Base-by-base conservation (phyloP, 2,329 filamentous ascomycete species). In the Stemphylium lycopersici region DNA sequence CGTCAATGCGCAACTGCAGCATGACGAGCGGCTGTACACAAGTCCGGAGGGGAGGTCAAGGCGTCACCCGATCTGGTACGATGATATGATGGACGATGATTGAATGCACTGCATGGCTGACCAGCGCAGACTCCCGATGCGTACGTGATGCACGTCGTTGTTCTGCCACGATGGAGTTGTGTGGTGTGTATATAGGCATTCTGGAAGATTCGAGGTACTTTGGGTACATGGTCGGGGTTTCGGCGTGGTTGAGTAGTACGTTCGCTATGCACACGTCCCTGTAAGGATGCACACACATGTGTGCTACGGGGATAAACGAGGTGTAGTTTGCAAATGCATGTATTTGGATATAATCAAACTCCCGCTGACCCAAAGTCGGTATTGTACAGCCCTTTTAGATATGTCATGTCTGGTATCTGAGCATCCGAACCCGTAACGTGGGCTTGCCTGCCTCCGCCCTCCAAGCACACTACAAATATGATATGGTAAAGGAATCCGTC, bases 301-400 rank as follows among this genome's bases (percentile, higher is more conserved):
- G 29, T 32, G 12, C 15, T 2, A 34, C 15, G 10, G 31, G n/a
- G 42, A 10, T 6, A 12, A 16, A 29, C 47, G 29, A 44, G 26
- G 10, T 45, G 13, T 12, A 52, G 53, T 41, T 49, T 49, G 56
- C 53, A 61, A 56, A 58, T 48, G 53, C 57, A 46, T 55, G 52
- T 57, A 67, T 66, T 64, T 69, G 66, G 62, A 69, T 70, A 69
- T 69, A 68, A 61, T 71, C 63, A 68, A 72, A 73, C 70, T 71
- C 70, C 70, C 63, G 69, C 68, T 69, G 61, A 56, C 65, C 66
- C 54, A 66, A 65, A 68, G 62, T 57, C 59, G 58, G 47, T 73
- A 66, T 62, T 66, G 55, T 72, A 73, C 70, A 73, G 63, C 65
- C 59, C 65, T 62, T 58, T 50, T 44, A 26, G 41, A 50, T 55